These are phyloP conservation scores for Lecanosticta acicola DNA, from an alignment of 2,329 filamentous ascomycete genomes.

Conservation along the genomic window DNA sequence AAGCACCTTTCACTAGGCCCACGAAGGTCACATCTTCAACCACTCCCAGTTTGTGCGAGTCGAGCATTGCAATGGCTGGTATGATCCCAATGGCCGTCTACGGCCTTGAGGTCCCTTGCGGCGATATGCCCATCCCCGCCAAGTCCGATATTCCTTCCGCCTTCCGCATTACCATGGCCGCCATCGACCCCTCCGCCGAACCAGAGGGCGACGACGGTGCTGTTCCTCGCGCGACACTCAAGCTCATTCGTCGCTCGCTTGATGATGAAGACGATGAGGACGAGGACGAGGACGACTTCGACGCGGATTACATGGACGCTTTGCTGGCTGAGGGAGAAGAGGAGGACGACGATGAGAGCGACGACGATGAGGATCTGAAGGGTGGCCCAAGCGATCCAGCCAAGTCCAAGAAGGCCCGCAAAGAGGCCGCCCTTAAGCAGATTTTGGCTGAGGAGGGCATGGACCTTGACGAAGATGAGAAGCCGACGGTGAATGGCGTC, in stretches of 20 bases:
- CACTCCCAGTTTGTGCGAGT: background rate
- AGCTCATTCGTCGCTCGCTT: constrained; percentile 71
- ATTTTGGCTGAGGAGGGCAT: constrained; percentile 60
- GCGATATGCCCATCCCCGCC: constrained; percentile 75
- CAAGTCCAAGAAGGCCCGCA: constrained; percentile 82
- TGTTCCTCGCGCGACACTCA: constrained; percentile 76
- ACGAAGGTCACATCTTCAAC: constrained; percentile 1
- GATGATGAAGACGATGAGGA: constrained; percentile 58
- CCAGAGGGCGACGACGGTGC: constrained; percentile 38
- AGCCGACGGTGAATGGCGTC: constrained; percentile 58
- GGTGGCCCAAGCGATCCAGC: constrained; percentile 85
- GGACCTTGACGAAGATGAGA: constrained; percentile 63
- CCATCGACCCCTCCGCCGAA: constrained; percentile 80
- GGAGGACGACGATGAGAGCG: constrained; percentile 47
- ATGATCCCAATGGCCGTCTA: constrained; percentile 66
- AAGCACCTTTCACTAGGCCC: background rate
- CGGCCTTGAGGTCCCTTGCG: constrained; percentile 83
- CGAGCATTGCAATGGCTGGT: constrained; percentile 18
- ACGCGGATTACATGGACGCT: constrained; percentile 48
- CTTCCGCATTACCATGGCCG: constrained; percentile 97
- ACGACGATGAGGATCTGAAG: constrained; percentile 69
- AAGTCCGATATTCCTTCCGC: constrained; percentile 73
- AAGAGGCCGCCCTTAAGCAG: constrained; percentile 70
- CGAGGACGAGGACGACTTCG: constrained; percentile 55
- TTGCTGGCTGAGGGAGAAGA: constrained; percentile 54